Base-by-base conservation (phyloP, 148 eudicot genomes). In the Pouteria glomerata region DNA sequence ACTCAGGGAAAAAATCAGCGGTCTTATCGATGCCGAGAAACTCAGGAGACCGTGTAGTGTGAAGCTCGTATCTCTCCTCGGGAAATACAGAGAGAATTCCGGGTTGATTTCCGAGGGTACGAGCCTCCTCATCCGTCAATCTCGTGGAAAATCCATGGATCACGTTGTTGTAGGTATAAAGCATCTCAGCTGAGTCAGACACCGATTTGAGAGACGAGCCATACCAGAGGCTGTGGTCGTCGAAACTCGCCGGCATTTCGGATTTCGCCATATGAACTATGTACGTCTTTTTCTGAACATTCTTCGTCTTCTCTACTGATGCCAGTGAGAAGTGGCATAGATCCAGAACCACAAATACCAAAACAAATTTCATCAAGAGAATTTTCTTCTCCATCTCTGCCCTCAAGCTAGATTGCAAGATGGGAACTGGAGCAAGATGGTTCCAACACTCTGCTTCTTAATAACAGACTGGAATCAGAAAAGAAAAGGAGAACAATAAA, bases 251-350 rank as follows among this genome's bases (percentile, higher is more conserved):
- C 37, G 87, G 87, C 87, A 84, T 84, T 58, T 78, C 18, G 37
- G 82, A 76, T 51, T 73, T 81, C 13, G 78, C 78, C 87, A 81
- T 84, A 70, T 84, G 87, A 3, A 84, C 74, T 3, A 84, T 81
- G 74, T 81, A 84, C 0, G 87, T 76, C 57, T 61, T 81, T 42
- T 63, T 78, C 60, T 33, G 35, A 3, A 29, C 70, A 29, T 27
- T 30, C 56, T 29, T 31, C 52, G 27, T 24, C 52, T 63, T 29
- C 41, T 57, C 50, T 1, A 0, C 6, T 10, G 35, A 55, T 56
- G 77, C 78, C 33, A 19, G 0, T 21, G 77, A 68, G 23, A 66
- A 30, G 23, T 41, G 75, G 79, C 42, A 66, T 5, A 68, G 16
- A 30, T 41, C 48, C 47, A 82, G 66, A 59, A 74, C 8, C 8